Evolutionary conservation across 371 early-diverging fungal species (phyloP), one percentile per base, ranked within the genome.

Genomic region (Syncephalastrum sp.): DNA sequence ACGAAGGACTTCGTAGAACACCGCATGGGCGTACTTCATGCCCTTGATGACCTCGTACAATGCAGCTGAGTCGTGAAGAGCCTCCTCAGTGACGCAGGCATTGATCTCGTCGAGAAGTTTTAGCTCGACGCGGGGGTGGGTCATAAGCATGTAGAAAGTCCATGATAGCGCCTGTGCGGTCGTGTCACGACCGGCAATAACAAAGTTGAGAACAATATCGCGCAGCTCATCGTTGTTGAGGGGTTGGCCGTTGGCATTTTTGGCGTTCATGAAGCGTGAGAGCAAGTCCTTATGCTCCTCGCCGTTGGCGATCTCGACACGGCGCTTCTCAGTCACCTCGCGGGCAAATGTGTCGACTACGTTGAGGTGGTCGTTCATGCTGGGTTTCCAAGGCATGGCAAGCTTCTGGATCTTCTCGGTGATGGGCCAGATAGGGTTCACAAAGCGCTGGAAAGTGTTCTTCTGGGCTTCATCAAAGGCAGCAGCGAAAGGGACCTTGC

Each of bases 91-190:
- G 21, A 84, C 59, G 15, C 67, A 42, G 4, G 65, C 50, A 4
- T 68, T 59, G 42, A 88, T 82, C 59, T 91, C 91, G 21, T 80
- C 75, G 23, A 82, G 56, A n/a, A 91, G 61, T 47, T 75, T 82
- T 14, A 55, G 55, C 54, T 86, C 79, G 0, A 86, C 78, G 6
- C 70, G 61, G 0, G 85, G 81, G 50, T 84, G 74, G 43, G 73
- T 67, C 53, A 79, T 64, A 29, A 91, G 69, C 51, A 72, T 70
- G 50, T 75, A 86, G 61, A 88, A 81, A 25, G 82, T 75, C 92
- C 92, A 91, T 4, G 81, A 80, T 6, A 91, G 77, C 0, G 86
- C 84, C 61, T 87, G 86, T 0, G 89, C 88, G 1, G 91, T 89
- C 0, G 89, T 88, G 59, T 89, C 89, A 15, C 88, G 74, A 2